A percentile compares a stretch with the other conserved stretches of the same genome.
phyloP scores from a whole-genome alignment of 2,329 filamentous ascomycete genomes.

The Apiospora rasikravindrae region DNA sequence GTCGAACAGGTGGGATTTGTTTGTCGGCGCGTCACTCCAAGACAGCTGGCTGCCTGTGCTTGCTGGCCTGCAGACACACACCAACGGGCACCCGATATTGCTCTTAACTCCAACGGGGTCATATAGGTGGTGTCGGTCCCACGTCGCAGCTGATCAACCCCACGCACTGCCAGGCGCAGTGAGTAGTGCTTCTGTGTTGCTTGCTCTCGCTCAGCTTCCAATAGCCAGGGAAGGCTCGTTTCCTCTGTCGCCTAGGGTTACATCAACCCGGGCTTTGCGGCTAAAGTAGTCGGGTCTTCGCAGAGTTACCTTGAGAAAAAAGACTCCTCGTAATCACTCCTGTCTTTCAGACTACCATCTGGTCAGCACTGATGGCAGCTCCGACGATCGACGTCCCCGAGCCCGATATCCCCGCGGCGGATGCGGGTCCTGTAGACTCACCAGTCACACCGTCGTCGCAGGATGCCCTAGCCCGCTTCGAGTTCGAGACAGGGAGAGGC shows the following conservation, averaged over 20 bases:
- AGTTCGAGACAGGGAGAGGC: slow-evolving; percentile 75
- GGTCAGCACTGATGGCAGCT: slow-evolving; percentile 15
- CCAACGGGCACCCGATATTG: not conserved
- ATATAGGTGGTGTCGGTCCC: not conserved
- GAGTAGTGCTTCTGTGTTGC: not conserved
- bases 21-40: not conserved
- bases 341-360: not conserved
- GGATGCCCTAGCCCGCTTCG: slow-evolving; percentile 78
- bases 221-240: not conserved
- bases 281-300: not conserved
- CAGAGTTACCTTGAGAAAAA: not conserved
- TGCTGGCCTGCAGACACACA: not conserved
- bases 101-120: not conserved
- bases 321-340: slow-evolving; percentile 1
- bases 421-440: slow-evolving; percentile 20
- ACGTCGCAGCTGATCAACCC: slow-evolving; percentile 1
- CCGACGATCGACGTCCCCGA: not conserved
- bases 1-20: not conserved
- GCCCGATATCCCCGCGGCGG: not conserved
- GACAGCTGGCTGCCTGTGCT: not conserved
- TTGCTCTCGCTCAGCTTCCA: not conserved
- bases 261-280: not conserved
- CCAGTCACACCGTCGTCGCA: slow-evolving; percentile 26
- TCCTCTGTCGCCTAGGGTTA: not conserved
- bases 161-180: not conserved